Percentiles rank a stretch among this genome's conserved stretches.
phyloP scores from a whole-genome alignment of 257 asterid species.

The Solanum appendiculatum region DNA sequence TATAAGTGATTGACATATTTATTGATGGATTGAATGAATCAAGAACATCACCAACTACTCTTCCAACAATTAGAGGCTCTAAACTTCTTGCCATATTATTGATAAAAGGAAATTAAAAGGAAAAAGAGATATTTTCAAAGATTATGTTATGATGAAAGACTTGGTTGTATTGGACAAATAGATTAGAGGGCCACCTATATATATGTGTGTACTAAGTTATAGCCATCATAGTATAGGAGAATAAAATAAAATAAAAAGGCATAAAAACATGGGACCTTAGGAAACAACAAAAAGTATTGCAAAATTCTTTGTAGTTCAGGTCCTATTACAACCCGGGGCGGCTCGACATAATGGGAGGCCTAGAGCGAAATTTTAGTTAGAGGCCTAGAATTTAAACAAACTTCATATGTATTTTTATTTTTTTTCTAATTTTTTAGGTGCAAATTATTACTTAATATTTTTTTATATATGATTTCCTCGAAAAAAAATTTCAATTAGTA shows the following conservation, averaged over 20 bases:
- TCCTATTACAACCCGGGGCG: background rate
- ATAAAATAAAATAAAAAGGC: background rate
- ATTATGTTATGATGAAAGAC: background rate
- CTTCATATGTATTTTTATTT: too few species aligned
- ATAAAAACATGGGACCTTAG: background rate
- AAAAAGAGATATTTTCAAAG: background rate
- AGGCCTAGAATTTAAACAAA: too few species aligned
- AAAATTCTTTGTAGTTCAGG: background rate
- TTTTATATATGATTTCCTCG: too few species aligned
- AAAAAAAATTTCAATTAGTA: too few species aligned
- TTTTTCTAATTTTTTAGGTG: too few species aligned
- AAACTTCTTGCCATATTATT: constrained; percentile 20
- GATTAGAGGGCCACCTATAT: background rate
- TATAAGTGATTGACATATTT: constrained; percentile 34
- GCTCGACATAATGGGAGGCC: too few species aligned
- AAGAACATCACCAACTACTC: constrained; percentile 79
- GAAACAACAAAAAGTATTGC: background rate
- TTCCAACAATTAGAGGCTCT: constrained; percentile 61
- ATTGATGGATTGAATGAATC: constrained; percentile 40
- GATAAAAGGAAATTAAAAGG: background rate
- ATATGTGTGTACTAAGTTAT: background rate
- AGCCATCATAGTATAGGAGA: background rate
- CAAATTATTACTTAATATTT: too few species aligned
- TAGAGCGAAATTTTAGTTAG: too few species aligned
- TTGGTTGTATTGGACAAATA: background rate